Evolutionary conservation across 345 rosid species (phyloP).

Genomic region (Eucalyptus rudis): DNA sequence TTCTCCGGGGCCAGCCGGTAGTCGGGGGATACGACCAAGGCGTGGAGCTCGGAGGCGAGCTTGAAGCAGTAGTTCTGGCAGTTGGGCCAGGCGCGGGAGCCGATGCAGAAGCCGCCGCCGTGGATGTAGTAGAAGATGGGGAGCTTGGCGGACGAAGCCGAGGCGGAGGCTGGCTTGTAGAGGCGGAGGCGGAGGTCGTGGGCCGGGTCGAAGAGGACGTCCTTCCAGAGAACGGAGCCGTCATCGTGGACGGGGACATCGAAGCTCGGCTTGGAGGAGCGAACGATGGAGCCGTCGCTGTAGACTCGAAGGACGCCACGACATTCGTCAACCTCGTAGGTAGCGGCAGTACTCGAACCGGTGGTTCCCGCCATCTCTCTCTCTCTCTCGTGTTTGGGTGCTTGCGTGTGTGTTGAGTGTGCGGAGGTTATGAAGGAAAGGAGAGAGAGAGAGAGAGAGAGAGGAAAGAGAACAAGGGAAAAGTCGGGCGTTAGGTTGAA

Average conservation of each 20-base stretch:
- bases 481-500: background rate
- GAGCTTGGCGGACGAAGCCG: constrained; percentile 7
- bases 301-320: constrained; percentile 48
- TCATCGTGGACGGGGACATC: constrained; percentile 27
- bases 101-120: constrained; percentile 59
- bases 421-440: background rate
- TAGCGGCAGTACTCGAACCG: background rate
- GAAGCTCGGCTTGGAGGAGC: constrained; percentile 42
- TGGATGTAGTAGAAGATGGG: constrained; percentile 42
- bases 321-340: constrained; percentile 42
- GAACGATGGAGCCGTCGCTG: constrained; percentile 48
- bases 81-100: constrained; percentile 47
- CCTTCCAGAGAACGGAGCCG: constrained; percentile 54
- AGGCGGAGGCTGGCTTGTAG: constrained; percentile 22
- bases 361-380: background rate
- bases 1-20: constrained; percentile 54
- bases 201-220: constrained; percentile 18
- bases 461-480: background rate
- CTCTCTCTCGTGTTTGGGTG: background rate
- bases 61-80: constrained; percentile 43
- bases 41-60: constrained; percentile 29
- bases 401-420: background rate
- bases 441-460: background rate
- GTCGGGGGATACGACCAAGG: constrained; percentile 31
- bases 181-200: constrained; percentile 31